Evolutionary conservation across 371 early-diverging fungal species (phyloP), one percentile per base, ranked within the genome.

Genomic region (Haplosporangium sp.): DNA sequence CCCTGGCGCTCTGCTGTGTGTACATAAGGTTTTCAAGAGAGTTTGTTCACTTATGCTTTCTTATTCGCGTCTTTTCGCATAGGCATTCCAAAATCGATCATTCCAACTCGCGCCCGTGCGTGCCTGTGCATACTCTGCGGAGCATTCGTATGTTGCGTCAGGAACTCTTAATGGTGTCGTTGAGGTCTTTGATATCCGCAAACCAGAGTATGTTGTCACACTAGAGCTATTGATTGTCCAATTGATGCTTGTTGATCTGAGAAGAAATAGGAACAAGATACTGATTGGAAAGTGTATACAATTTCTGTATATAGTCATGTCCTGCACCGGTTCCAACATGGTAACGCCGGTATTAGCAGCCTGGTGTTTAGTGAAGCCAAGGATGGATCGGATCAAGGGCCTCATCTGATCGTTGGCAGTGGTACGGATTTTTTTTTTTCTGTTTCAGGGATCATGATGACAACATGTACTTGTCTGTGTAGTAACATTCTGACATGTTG

Each of bases 81-180:
- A 71, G 71, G 68, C 65, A 11, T 71, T 71, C 42, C 74, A 57
- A 62, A 50, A 59, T 21, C 70, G 46, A 43, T 79, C 82, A 18
- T 82, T 64, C 42, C 69, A 66, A 60, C 67, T 64, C 40, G 59
- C 69, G 0, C 69, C 82, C 5, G 6, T 79, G 20, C 65, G 74
- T 23, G 55, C 82, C 13, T 79, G 79, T 36, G 65, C 68, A 1
- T 81, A 59, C 54, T 81, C 81, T 10, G 59, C 73, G 11, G 62
- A 59, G 37, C 66, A 69, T 52, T 69, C 72, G 14, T 45, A 77
- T 6, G 47, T 79, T 13, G 82, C 68, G 14, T 61, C 70, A 37
- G 82, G 82, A 55, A 79, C 82, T 0, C 62, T 74, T 14, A 74
- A 82, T 37, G 82, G 82, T 5, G 82, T 82, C 8, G 80, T 82